Percentiles rank a stretch among this genome's conserved stretches.
Conservation (phyloP, 257 asterid genomes). For the Nicotiana undulata region DNA sequence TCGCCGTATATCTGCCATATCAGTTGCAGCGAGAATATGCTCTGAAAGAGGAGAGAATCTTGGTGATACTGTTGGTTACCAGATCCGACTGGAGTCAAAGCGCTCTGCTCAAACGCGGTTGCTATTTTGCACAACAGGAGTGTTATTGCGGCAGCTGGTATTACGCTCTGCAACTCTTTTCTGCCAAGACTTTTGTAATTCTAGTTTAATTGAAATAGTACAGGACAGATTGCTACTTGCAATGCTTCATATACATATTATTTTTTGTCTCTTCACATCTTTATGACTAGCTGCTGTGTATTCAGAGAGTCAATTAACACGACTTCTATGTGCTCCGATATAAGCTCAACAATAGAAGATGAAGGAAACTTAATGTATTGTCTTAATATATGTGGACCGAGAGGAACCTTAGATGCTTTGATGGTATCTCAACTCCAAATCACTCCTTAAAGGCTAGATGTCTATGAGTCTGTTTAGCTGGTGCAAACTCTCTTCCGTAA, state of each 20-base stretch:
- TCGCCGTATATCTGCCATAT: conserved; percentile 94
- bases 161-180: neutral
- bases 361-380: neutral
- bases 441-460: too few species aligned
- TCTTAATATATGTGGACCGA: neutral
- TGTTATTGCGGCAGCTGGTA: conserved; percentile 89
- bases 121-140: conserved; percentile 96
- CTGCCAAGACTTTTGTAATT: conserved; percentile 4
- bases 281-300: neutral
- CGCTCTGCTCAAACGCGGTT: conserved; percentile 80
- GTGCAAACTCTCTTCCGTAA: too few species aligned
- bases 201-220: conserved; percentile 1
- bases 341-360: neutral
- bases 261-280: neutral
- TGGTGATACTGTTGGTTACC: conserved; percentile 93
- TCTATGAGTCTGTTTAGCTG: too few species aligned
- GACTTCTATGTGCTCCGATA: neutral
- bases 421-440: too few species aligned
- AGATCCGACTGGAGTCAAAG: conserved; percentile 81
- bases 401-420: too few species aligned
- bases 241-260: neutral
- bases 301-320: neutral
- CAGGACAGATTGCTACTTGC: neutral
- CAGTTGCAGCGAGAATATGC: conserved; percentile 88
- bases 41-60: conserved; percentile 92